Evolutionary conservation across 1,284 basidiomycete genomes (phyloP).

Genomic region (Athelia sp.): DNA sequence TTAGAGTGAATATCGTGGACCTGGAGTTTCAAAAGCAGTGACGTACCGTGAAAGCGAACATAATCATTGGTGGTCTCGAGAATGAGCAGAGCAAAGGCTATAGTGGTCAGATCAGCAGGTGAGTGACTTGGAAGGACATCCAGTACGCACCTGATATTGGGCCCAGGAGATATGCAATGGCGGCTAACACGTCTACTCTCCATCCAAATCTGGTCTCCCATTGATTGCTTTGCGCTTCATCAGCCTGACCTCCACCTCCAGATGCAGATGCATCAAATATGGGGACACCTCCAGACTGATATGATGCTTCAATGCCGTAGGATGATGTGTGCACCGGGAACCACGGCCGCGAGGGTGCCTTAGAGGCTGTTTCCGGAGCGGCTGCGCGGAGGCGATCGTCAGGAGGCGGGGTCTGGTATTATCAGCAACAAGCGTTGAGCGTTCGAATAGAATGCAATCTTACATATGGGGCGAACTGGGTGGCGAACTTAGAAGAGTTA

Average conservation of each 20-base stretch:
- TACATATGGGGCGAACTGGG: constrained; percentile 52
- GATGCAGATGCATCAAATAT: constrained; percentile 46
- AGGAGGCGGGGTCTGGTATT: constrained; percentile 50
- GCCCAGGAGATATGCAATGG: constrained; percentile 65
- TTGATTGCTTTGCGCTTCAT: constrained; percentile 47
- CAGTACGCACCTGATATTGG: constrained; percentile 63
- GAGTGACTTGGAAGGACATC: neutral
- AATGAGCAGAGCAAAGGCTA: constrained; percentile 67
- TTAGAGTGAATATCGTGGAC: constrained; percentile 3
- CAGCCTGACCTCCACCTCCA: constrained; percentile 31
- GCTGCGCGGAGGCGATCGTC: constrained; percentile 38
- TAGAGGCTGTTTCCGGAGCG: constrained; percentile 18
- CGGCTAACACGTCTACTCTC: constrained; percentile 69
- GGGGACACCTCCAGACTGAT: constrained; percentile 68
- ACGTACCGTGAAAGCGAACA: constrained; percentile 73
- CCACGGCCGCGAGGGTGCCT: constrained; percentile 44
- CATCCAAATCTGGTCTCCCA: constrained; percentile 72
- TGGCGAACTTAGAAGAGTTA: constrained; percentile 26
- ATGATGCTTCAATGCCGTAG: constrained; percentile 37
- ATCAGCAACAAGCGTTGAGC: constrained; percentile 8
- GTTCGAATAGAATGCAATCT: constrained; percentile 13
- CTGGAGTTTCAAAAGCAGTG: neutral
- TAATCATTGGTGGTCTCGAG: constrained; percentile 78
- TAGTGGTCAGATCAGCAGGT: constrained; percentile 7
- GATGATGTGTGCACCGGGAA: constrained; percentile 40